Evolutionary conservation across 768 basidiomycete species (phyloP), one percentile per base, ranked within the genome.

Genomic region (Asterophora parasitica): DNA sequence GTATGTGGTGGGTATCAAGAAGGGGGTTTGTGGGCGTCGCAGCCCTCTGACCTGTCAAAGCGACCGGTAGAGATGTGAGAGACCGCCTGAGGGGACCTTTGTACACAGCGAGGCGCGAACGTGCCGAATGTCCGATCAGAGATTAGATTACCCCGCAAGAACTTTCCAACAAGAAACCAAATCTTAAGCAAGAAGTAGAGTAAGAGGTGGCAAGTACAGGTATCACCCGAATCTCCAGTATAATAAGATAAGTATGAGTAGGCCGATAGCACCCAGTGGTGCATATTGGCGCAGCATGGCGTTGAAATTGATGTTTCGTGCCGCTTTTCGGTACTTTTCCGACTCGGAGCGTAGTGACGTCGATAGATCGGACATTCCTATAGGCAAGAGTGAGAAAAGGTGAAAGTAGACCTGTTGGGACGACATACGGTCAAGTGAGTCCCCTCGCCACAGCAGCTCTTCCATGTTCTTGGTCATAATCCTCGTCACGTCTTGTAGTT

Each of bases 391-490:
- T 40, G 32, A 17, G 19, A 7, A 13, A 7, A 37, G 37, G 30
- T 12, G 30, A 23, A 31, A 16, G 13, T 5, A 36, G 46, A 39
- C 26, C 16, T 20, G 42, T 26, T 12, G 33, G 31, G 33, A 38
- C 23, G 23, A 71, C 88, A 57, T 61, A 95, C 96, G 77, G 66
- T 99, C 96, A 49, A 99, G 76, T 26, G 92, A 95, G 65, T 99
- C 96, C 20, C 96, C 96, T 64, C 96, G 76, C 96, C 95, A 98
- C 41, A 99, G 69, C 43, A 99, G 72, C 67, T 99, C 96, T 68
- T 99, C 96, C 95, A 99, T 99, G 62, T 99, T 98, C 74, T 99
- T 98, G 7, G 96, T 98, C 96, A 99, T 98, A 67, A 99, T 98
- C 55, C 92, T 76, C 41, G 96, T 97, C 50, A 99, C 96, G 61